Evolutionary conservation across 73 alveolate species (phyloP).

Genomic region (Uronychia binucleata): DNA sequence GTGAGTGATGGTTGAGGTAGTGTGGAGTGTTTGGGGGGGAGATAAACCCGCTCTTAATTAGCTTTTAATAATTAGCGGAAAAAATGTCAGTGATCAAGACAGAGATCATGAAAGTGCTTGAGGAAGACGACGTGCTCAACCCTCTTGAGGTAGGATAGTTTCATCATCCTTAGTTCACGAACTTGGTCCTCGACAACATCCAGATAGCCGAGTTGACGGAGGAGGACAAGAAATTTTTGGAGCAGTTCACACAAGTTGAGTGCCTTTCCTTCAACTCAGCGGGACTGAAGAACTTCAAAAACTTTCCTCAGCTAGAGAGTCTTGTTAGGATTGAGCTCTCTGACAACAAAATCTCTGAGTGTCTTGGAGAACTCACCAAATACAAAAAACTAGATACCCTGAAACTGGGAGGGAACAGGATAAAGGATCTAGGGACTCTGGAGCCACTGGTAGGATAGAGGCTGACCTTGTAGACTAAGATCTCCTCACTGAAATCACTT

Average conservation of each 20-base stretch:
- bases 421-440: constrained; percentile 24
- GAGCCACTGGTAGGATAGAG: constrained; percentile 9
- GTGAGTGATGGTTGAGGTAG: no score
- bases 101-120: neutral
- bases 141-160: neutral
- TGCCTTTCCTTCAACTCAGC: constrained; percentile 34
- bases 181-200: constrained; percentile 42
- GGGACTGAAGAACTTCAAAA: constrained; percentile 40
- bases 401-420: constrained; percentile 52
- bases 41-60: neutral
- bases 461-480: constrained; percentile 12
- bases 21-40: neutral
- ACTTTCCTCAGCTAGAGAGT: constrained; percentile 45
- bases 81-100: neutral
- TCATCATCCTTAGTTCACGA: neutral
- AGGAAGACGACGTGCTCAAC: neutral
- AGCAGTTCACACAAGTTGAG: constrained; percentile 25
- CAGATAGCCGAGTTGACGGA: constrained; percentile 20
- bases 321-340: constrained; percentile 38
- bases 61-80: neutral
- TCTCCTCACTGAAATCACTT: neutral
- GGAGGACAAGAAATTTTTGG: constrained; percentile 14
- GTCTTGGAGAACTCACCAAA: constrained; percentile 8
- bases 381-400: constrained; percentile 19
- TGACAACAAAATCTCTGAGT: constrained; percentile 38